Conservation (phyloP, 352 stramenopile genomes). For the Pythium coloratum region DNA sequence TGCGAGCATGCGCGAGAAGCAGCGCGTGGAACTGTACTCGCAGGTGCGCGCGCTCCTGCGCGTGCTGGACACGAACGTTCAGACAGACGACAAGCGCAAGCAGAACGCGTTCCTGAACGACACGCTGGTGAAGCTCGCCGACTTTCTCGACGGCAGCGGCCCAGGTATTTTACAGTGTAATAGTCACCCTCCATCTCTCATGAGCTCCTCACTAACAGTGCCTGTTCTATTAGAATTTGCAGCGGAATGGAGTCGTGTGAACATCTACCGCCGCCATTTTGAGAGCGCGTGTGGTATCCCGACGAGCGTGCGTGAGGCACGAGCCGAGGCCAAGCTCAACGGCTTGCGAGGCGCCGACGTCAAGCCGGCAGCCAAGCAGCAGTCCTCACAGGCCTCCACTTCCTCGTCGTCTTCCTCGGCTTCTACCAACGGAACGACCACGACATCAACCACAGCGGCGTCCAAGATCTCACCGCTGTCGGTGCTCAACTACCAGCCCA, state of each 20-base stretch:
- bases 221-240: conserved; percentile 45
- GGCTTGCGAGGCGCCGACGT: neutral
- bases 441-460: neutral
- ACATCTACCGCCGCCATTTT: conserved; percentile 78
- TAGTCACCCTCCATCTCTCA: too few relatives aligned
- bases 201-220: neutral
- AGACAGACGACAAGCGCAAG: conserved; percentile 61
- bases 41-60: conserved; percentile 74
- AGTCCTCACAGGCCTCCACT: conserved; percentile 4
- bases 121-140: conserved; percentile 60
- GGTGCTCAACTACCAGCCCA: conserved; percentile 74
- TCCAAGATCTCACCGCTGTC: conserved; percentile 34
- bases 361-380: conserved; percentile 18
- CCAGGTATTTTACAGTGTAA: conserved; percentile 34
- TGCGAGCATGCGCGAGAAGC: conserved; percentile 53
- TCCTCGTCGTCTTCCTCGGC: conserved; percentile 1
- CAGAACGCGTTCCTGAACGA: conserved; percentile 66
- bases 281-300: conserved; percentile 69
- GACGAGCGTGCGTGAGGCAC: conserved; percentile 47
- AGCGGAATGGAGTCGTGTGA: conserved; percentile 71
- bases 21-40: conserved; percentile 67
- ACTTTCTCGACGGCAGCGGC: conserved; percentile 62
- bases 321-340: conserved; percentile 14
- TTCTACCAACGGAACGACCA: conserved; percentile 1
- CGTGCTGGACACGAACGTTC: conserved; percentile 71